A percentile compares a stretch with the other conserved stretches of the same genome.
These are phyloP conservation scores for Daldinia decipiens DNA, from an alignment of 495 filamentous ascomycete genomes.

Conservation along the genomic window DNA sequence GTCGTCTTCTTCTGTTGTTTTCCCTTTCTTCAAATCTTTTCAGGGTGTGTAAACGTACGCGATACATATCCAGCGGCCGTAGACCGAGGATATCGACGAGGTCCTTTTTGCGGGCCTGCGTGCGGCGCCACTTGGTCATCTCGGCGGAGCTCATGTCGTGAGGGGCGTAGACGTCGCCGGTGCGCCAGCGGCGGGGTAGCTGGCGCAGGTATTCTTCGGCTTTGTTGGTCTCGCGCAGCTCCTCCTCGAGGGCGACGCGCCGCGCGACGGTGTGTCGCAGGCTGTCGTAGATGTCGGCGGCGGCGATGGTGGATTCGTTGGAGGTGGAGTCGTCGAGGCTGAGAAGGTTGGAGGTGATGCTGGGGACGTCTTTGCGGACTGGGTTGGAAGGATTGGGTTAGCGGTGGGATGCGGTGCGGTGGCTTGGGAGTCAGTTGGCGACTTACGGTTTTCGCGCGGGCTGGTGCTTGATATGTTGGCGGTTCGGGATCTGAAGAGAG, in stretches of 20 bases:
- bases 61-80: constrained; percentile 85
- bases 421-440: not conserved
- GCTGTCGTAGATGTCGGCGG: constrained; percentile 29
- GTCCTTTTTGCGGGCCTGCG: constrained; percentile 64
- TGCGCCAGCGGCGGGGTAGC: constrained; percentile 68
- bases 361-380: constrained; percentile 27
- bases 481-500: constrained; percentile 24
- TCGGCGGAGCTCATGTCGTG: constrained; percentile 82
- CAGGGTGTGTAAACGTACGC: constrained; percentile 62
- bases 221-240: constrained; percentile 32
- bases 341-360: constrained; percentile 32
- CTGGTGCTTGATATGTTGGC: constrained; percentile 37
- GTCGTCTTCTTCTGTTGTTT: too few relatives aligned
- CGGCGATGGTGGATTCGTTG: constrained; percentile 3
- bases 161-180: constrained; percentile 89
- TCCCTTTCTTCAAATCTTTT: too few relatives aligned
- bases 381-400: constrained; percentile 15
- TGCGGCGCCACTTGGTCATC: constrained; percentile 69
- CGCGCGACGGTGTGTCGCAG: constrained; percentile 14
- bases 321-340: constrained; percentile 17
- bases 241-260: constrained; percentile 51
- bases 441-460: constrained; percentile 32
- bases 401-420: not conserved
- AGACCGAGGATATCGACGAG: constrained; percentile 82
- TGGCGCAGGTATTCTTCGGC: constrained; percentile 52